These are phyloP conservation scores for Botrytis elliptica DNA, from an alignment of 2,329 filamentous ascomycete genomes.

Conservation along the genomic window DNA sequence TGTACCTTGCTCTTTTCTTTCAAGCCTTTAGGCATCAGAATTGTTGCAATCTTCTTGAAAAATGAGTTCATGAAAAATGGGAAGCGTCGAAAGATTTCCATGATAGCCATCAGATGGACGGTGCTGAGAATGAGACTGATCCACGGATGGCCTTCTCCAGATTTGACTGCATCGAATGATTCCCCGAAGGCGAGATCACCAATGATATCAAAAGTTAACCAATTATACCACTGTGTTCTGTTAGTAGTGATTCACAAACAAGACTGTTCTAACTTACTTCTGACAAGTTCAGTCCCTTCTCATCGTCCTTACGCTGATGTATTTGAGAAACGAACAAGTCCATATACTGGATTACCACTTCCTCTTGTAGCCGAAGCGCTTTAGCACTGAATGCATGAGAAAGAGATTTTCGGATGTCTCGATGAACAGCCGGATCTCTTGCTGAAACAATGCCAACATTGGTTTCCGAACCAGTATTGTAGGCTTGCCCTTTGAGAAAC, in stretches of 20 bases:
- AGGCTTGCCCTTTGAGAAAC: conserved; percentile 15
- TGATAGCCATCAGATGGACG: conserved; percentile 10
- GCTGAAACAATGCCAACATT: conserved; percentile 14
- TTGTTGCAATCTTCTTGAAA: background rate
- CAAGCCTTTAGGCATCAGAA: background rate
- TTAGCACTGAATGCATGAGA: conserved; percentile 38
- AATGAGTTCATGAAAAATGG: conserved; percentile 1
- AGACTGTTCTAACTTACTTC: conserved; percentile 3
- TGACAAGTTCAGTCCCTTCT: conserved; percentile 12
- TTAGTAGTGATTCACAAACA: conserved; percentile 10
- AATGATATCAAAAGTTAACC: conserved; percentile 28
- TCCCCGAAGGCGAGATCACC: conserved; percentile 28
- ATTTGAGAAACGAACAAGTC: conserved; percentile 18
- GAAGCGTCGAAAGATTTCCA: conserved; percentile 8
- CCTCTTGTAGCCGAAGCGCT: conserved; percentile 38
- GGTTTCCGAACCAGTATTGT: conserved; percentile 2
- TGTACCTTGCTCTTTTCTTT: conserved; percentile 13
- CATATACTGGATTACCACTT: conserved; percentile 28
- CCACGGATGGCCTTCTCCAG: conserved; percentile 18
- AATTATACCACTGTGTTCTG: conserved; percentile 25
- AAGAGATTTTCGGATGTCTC: conserved; percentile 26
- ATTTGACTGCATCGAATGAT: conserved; percentile 22
- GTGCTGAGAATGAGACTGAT: conserved; percentile 15
- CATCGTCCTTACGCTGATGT: background rate
- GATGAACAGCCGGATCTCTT: conserved; percentile 22